Percentiles rank a stretch among this genome's conserved stretches.
Evolutionary conservation across 352 stramenopile genomes (phyloP).

Genomic region (Pythium scleroteichum): DNA sequence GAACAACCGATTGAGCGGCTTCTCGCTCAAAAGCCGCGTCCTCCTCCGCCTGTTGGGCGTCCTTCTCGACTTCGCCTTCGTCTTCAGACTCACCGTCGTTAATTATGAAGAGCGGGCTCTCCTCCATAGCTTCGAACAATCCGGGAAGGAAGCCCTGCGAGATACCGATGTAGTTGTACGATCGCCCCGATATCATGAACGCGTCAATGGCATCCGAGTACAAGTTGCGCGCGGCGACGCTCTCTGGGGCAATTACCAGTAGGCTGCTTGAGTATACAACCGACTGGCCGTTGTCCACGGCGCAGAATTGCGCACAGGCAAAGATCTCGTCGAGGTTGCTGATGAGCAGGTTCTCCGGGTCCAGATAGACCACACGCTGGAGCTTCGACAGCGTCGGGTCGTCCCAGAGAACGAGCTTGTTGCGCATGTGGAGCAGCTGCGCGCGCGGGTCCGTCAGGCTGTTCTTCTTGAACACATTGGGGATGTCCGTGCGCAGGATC

Average conservation of each 20-base stretch:
- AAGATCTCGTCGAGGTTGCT: slow-evolving; percentile 86
- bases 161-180: slow-evolving; percentile 85
- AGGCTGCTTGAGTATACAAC: slow-evolving; percentile 83
- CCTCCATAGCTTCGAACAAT: slow-evolving; percentile 81
- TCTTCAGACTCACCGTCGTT: slow-evolving; percentile 35
- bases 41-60: slow-evolving; percentile 25
- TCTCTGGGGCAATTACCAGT: slow-evolving; percentile 75
- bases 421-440: slow-evolving; percentile 81
- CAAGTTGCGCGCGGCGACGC: slow-evolving; percentile 62
- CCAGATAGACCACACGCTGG: slow-evolving; percentile 74
- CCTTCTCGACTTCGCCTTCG: slow-evolving; percentile 31
- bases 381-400: slow-evolving; percentile 61
- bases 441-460: slow-evolving; percentile 60
- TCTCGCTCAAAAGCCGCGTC: slow-evolving; percentile 29
- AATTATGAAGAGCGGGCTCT: slow-evolving; percentile 74
- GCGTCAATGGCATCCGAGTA: slow-evolving; percentile 83
- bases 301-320: slow-evolving; percentile 73
- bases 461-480: slow-evolving; percentile 70
- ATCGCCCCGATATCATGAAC: slow-evolving; percentile 80
- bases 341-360: slow-evolving; percentile 79
- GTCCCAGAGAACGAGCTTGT: slow-evolving; percentile 83
- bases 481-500: slow-evolving; percentile 59
- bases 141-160: slow-evolving; percentile 77
- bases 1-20: slow-evolving; percentile 51
- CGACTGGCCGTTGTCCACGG: slow-evolving; percentile 80